Evolutionary conservation across 208 protist species (phyloP).

Genomic region (Acanthamoeba culbertsoni): DNA sequence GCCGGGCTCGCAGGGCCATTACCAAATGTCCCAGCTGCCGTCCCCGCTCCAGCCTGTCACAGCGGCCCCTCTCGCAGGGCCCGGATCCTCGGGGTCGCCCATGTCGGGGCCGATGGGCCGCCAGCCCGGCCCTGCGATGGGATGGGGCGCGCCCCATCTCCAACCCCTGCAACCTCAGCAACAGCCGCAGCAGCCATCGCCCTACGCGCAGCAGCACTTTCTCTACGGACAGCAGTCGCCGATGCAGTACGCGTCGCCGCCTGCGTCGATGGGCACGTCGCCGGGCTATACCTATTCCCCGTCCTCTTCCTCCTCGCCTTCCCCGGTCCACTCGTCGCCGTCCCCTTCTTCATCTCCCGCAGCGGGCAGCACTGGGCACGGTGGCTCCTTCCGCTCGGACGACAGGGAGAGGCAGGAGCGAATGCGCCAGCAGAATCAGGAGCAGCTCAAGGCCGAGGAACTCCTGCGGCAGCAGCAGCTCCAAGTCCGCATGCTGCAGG

Average conservation of each 20-base stretch:
- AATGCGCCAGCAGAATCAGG: background rate
- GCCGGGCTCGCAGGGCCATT: background rate
- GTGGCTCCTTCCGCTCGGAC: background rate
- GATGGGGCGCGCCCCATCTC: background rate
- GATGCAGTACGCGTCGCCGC: background rate
- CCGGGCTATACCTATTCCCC: background rate
- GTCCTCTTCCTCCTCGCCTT: background rate
- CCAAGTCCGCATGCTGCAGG: background rate
- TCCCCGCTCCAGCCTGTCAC: background rate
- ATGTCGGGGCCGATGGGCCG: background rate
- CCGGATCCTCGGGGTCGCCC: background rate
- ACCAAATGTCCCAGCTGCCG: background rate
- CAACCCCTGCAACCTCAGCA: too few relatives aligned
- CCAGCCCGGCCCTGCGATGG: background rate
- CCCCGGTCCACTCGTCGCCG: background rate
- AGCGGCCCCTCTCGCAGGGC: background rate
- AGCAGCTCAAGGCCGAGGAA: background rate
- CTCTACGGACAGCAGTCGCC: background rate
- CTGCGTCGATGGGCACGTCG: background rate
- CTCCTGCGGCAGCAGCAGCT: background rate
- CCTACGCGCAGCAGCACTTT: background rate
- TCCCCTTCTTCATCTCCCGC: background rate
- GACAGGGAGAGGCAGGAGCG: background rate
- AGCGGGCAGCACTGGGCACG: background rate
- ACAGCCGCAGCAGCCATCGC: too few relatives aligned